Base-by-base conservation (phyloP, 768 basidiomycete genomes). In the Mycena capillaripes region DNA sequence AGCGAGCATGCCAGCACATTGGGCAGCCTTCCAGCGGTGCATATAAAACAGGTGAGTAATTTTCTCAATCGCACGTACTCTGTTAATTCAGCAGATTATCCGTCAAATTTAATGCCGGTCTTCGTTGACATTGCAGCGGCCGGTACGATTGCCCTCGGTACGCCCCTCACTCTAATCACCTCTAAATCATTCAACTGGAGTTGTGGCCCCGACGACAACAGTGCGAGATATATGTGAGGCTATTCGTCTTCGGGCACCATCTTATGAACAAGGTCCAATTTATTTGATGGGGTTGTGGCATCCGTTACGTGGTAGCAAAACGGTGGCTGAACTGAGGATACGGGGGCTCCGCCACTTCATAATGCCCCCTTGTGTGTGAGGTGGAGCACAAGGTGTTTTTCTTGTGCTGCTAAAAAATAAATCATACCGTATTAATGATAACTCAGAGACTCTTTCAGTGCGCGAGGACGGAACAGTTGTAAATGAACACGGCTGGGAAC, bases 211-310 rank as follows among this genome's bases (percentile, higher is more conserved):
- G 14, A 65, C 25, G 7, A 64, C 63, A 9, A 65, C 63, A 16
- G 52, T 65, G 5, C 48, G 6, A 27, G 63, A 65, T 30, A 34
- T 65, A 11, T 34, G 50, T 7, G 50, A 65, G 3, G 63, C 63
- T 34, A 8, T 63, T 19, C 50, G 61, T 55, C 50, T 53, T 14
- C 63, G n/a, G 23, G 50, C 50, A 16, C 30, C 19, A 4, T 64
- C 44, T 34, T 23, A 12, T n/a, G 12, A 21, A 4, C 50, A 57
- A 17, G 63, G 63, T 6, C 63, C 63, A 3, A 27, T 65, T 10
- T 65, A 65, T 40, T 23, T 65, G 7, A 23, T 64, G 40, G 63
- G 63, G 23, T 34, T 52, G 7, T 53, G 48, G 63, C 50, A 50
- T 19, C 63, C 63, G 9, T 30, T 65, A 3, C n/a, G 34, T 1